Base-by-base conservation (phyloP, 495 filamentous ascomycete genomes). In the Friedmanniomyces simplex region DNA sequence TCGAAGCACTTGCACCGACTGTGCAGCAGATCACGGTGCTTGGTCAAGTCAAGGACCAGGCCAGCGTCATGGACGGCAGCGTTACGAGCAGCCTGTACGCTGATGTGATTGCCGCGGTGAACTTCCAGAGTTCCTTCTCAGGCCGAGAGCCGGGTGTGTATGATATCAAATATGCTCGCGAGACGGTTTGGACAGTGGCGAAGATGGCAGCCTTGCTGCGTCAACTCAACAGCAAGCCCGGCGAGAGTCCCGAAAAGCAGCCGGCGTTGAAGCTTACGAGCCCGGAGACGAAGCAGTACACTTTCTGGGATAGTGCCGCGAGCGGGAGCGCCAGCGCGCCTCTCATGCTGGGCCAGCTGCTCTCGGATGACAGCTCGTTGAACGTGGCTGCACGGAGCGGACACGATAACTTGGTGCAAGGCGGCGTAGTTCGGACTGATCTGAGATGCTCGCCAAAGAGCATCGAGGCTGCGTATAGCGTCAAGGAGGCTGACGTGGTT, bases 261-360 rank as follows among this genome's bases (percentile, higher is more conserved):
- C 48, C 76, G 76, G 55, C 66, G 34, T 49, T 71, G 16, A 56
- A 71, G 42, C 68, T 74, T 21, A 62, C 72, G 12, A 63, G 72
- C 58, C 63, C 47, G 26, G 63, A 73, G 24, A 81, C 85, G 26
- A 77, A 87, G 66, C 87, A 97, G 65, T 98, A 90, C 74, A 81
- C 82, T 21, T 95, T 98, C 77, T 98, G 91, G 93, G 88, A 96
- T 68, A 70, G 86, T 18, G 93, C 95, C 61, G 81, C 81, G 67
- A 91, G 89, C 24, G 69, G 71, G 1, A 80, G 84, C 34, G 76
- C 73, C 42, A 74, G 76, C 50, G 83, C 89, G 25, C 80, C 89
- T 10, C 67, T 77, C 21, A 78, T 78, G 37, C 69, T 96, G 28
- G 83, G 84, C 41, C 82, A 82, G 62, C 74, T 93, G 4, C 75